phyloP scores from a whole-genome alignment of 2,329 filamentous ascomycete genomes.

The Ceratocystis diversiconidia region DNA sequence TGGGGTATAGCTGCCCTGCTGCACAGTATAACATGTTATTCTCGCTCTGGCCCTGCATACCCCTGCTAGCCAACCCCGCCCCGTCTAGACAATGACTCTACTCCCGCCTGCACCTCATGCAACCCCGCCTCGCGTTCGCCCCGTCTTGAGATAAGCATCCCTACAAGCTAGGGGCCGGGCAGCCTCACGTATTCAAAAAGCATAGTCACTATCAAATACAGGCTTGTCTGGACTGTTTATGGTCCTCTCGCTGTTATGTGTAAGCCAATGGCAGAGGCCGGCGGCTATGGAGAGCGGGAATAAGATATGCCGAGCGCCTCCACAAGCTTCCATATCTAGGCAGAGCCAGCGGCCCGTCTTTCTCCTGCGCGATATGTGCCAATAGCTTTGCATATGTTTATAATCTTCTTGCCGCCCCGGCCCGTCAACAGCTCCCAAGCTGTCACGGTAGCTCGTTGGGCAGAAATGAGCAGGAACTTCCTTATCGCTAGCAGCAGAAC shows the following conservation, averaged over 20 bases:
- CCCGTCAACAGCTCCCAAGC: neutral
- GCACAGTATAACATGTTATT: neutral
- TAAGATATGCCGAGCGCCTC: neutral
- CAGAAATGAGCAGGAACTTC: neutral
- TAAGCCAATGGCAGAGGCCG: neutral
- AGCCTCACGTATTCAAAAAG: neutral
- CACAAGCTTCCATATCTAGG: neutral
- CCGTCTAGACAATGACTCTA: neutral
- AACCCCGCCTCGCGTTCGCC: neutral
- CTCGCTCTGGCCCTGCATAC: neutral
- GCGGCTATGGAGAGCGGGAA: neutral
- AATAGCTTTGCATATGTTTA: neutral
- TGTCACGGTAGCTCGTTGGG: neutral
- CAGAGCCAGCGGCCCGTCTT: neutral
- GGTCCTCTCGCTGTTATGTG: neutral
- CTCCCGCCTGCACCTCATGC: neutral
- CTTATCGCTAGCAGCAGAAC: neutral
- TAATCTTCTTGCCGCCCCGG: neutral
- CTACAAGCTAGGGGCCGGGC: neutral
- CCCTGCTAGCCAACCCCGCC: neutral
- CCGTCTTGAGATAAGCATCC: neutral
- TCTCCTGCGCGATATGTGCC: neutral
- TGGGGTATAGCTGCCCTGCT: neutral
- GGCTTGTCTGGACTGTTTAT: neutral
- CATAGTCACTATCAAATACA: neutral